phyloP scores from a whole-genome alignment of 352 stramenopile genomes.

The Pseudoperonospora humuli region DNA sequence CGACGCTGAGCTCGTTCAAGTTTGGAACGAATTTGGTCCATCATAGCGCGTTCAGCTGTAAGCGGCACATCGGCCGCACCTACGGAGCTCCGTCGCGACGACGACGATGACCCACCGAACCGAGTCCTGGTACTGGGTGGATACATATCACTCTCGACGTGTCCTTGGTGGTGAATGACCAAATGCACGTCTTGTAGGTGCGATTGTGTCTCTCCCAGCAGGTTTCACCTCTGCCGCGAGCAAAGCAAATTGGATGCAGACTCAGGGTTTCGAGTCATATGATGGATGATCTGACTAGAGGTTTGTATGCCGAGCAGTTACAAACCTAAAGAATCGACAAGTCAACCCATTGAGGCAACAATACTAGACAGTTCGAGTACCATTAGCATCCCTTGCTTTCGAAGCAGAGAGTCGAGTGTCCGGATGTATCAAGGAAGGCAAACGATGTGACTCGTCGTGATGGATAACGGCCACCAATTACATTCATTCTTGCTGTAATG shows the following conservation, averaged over 20 bases:
- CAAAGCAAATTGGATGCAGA: slow-evolving; percentile 1
- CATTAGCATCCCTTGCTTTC: no score
- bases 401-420: no score
- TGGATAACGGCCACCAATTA: no score
- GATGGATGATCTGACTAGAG: neutral
- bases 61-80: slow-evolving; percentile 12
- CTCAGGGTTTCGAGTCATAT: no score
- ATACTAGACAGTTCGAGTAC: no score
- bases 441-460: no score
- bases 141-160: no score
- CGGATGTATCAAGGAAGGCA: no score
- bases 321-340: neutral
- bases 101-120: slow-evolving; percentile 1
- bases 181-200: no score
- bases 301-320: neutral
- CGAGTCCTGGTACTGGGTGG: slow-evolving; percentile 5
- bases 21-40: slow-evolving; percentile 65
- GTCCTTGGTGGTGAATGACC: no score
- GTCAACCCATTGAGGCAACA: neutral
- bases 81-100: slow-evolving; percentile 9
- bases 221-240: slow-evolving; percentile 15
- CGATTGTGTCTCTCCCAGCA: slow-evolving; percentile 5
- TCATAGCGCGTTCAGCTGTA: slow-evolving; percentile 57
- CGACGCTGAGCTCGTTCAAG: slow-evolving; percentile 51
- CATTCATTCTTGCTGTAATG: no score